These are phyloP conservation scores for Paralagenidium karlingii DNA, from an alignment of 352 stramenopile genomes.

Conservation along the genomic window DNA sequence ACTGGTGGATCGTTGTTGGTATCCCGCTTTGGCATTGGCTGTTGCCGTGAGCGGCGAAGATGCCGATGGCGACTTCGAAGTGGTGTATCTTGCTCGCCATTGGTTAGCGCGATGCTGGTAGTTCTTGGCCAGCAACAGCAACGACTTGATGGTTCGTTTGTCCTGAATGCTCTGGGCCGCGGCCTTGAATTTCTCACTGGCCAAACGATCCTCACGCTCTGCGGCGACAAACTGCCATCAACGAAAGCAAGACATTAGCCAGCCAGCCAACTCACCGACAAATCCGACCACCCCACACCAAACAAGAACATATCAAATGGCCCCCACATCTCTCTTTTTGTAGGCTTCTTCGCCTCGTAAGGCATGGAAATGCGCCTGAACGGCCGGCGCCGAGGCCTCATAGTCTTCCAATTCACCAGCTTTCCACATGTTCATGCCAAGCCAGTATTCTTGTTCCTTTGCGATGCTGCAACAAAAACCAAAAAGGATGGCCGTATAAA, in stretches of 20 bases:
- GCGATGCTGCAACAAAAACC: no score
- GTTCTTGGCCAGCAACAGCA: constrained; percentile 60
- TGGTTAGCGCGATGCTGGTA: constrained; percentile 68
- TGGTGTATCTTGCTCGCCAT: constrained; percentile 24
- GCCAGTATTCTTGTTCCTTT: no score
- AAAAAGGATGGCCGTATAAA: no score
- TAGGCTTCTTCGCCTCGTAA: constrained; percentile 52
- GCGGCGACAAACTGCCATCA: constrained; percentile 24
- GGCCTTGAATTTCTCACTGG: constrained; percentile 54
- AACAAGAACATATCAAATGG: not conserved
- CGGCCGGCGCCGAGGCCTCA: constrained; percentile 47
- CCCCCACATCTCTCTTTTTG: constrained; percentile 24
- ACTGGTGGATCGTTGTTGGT: no score
- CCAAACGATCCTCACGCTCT: constrained; percentile 55
- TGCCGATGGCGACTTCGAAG: no score
- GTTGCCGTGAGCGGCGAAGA: no score
- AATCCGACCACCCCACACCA: not conserved
- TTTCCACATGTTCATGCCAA: no score
- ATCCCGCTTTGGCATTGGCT: no score
- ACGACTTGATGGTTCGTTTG: constrained; percentile 53
- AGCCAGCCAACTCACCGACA: not conserved
- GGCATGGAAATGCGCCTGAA: constrained; percentile 75
- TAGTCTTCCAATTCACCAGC: constrained; percentile 61
- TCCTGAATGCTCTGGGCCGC: constrained; percentile 37
- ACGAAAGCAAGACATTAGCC: not conserved